Percentiles rank a stretch among this genome's conserved stretches.
Evolutionary conservation across 1,139 yeast genomes (phyloP).

Genomic region (Trichomonascaceae sp.): DNA sequence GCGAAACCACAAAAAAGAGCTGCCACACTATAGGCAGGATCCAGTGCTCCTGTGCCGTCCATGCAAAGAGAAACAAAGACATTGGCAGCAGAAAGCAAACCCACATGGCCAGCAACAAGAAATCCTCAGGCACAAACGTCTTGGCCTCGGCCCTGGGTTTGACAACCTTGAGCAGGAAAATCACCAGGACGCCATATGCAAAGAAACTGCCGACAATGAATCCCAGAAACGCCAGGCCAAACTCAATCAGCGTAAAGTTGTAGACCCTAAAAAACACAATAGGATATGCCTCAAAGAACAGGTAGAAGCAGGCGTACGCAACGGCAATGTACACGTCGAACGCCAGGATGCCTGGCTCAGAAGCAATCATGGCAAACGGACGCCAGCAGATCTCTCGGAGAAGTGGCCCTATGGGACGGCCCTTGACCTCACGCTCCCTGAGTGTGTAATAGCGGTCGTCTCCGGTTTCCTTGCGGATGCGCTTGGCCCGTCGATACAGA

Average conservation of each 20-base stretch:
- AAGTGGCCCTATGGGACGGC: slow-evolving; percentile 10
- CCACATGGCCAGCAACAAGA: slow-evolving; percentile 12
- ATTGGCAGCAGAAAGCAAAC: slow-evolving; percentile 43
- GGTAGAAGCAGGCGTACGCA: slow-evolving; percentile 40
- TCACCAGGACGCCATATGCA: slow-evolving; percentile 12
- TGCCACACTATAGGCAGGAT: slow-evolving; percentile 70
- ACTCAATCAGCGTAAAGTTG: slow-evolving; percentile 35
- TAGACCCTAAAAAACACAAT: slow-evolving; percentile 35
- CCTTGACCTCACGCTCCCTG: slow-evolving; percentile 3
- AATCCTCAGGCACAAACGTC: slow-evolving; percentile 9
- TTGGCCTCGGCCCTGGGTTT: slow-evolving; percentile 6
- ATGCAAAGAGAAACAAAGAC: slow-evolving; percentile 37
- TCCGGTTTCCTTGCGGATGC: slow-evolving; percentile 34
- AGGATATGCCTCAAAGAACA: slow-evolving; percentile 54
- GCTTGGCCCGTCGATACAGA: slow-evolving; percentile 31
- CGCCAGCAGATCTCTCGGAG: slow-evolving; percentile 35
- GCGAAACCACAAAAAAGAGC: slow-evolving; percentile 62
- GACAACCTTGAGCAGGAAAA: slow-evolving; percentile 6
- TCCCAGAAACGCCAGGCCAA: slow-evolving; percentile 35
- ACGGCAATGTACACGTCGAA: slow-evolving; percentile 37
- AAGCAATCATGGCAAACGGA: slow-evolving; percentile 28
- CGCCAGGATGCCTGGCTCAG: slow-evolving; percentile 24
- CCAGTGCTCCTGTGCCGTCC: slow-evolving; percentile 65
- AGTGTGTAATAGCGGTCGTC: slow-evolving; percentile 16
- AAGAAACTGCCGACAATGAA: slow-evolving; percentile 33